These are phyloP conservation scores for Xerocomus minutiporus DNA, from an alignment of 1,284 basidiomycete genomes.

Conservation along the genomic window DNA sequence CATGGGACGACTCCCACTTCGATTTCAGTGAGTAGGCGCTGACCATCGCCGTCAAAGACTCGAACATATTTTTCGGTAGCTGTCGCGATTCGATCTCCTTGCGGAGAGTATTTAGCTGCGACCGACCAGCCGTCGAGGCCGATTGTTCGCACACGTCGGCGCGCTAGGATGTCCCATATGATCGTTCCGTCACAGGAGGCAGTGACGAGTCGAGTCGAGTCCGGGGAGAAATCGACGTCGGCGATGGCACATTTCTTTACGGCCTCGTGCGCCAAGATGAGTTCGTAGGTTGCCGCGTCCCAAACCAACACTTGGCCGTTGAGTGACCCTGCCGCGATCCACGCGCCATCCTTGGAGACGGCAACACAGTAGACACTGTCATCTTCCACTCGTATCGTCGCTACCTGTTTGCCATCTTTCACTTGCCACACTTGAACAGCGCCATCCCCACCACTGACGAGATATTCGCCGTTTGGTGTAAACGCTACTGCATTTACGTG, in stretches of 20 bases:
- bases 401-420: background rate
- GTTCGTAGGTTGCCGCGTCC: background rate
- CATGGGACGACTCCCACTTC: background rate
- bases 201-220: background rate
- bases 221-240: conserved; percentile 4
- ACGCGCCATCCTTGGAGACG: conserved; percentile 1
- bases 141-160: background rate
- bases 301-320: background rate
- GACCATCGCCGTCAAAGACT: background rate
- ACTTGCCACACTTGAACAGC: conserved; percentile 3
- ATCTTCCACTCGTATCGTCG: background rate
- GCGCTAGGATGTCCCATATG: background rate
- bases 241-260: background rate
- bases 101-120: conserved; percentile 1
- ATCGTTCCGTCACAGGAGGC: too few relatives aligned
- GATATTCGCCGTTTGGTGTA: too few relatives aligned
- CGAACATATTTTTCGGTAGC: background rate
- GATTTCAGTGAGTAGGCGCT: background rate
- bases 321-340: background rate
- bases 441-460: too few relatives aligned
- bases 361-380: conserved; percentile 1
- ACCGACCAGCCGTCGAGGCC: too few relatives aligned
- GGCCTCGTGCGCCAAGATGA: too few relatives aligned
- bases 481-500: too few relatives aligned
- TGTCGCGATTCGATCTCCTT: conserved; percentile 4